Evolutionary conservation across 169 alveolate genomes (phyloP).

Genomic region (Neospora caninum): DNA sequence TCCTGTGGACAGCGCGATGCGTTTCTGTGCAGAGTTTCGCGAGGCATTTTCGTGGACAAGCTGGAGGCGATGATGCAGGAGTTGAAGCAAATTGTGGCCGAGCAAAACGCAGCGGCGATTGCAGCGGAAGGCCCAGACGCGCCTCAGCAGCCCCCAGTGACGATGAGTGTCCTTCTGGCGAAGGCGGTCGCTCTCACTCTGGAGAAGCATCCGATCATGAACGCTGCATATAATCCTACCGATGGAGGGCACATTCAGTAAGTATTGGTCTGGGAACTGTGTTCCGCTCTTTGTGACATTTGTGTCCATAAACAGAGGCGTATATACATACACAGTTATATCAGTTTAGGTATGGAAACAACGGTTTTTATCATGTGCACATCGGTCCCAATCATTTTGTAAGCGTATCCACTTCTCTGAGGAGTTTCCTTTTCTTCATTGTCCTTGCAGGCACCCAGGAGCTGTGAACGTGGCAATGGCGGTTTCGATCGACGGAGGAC

Average conservation of each 20-base stretch:
- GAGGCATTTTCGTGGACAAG: slow-evolving; percentile 37
- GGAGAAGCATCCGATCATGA: slow-evolving; percentile 73
- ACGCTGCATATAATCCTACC: slow-evolving; percentile 69
- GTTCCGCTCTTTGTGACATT: background rate
- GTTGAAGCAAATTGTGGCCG: slow-evolving; percentile 7
- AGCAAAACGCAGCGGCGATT: background rate
- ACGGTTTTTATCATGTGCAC: too few relatives aligned
- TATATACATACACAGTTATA: background rate
- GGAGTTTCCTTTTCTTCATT: background rate
- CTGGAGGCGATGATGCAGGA: slow-evolving; percentile 24
- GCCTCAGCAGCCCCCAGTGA: background rate
- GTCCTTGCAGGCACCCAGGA: slow-evolving; percentile 57
- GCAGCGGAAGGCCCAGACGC: background rate
- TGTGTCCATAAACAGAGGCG: background rate
- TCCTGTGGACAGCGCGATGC: background rate
- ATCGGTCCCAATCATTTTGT: too few relatives aligned
- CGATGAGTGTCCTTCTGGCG: slow-evolving; percentile 65
- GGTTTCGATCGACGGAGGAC: slow-evolving; percentile 70
- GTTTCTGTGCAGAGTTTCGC: slow-evolving; percentile 3
- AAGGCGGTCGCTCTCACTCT: slow-evolving; percentile 74
- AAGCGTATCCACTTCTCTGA: too few relatives aligned
- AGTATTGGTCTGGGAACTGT: background rate
- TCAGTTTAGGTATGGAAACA: too few relatives aligned
- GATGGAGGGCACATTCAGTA: background rate
- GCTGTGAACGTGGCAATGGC: slow-evolving; percentile 75